phyloP scores from a whole-genome alignment of 306 rosid genomes.

The Acacia acuminata region DNA sequence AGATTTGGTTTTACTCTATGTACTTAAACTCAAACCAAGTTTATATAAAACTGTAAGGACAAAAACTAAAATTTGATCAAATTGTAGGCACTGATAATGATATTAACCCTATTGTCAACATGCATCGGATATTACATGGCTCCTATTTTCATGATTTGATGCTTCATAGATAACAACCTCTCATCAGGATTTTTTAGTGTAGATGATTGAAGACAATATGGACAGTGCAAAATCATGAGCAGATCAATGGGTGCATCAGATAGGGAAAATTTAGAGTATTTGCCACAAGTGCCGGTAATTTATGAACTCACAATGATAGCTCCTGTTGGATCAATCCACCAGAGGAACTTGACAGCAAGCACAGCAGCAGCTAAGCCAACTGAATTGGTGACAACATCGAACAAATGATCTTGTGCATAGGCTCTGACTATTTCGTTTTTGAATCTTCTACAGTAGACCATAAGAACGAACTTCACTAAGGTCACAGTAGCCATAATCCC shows the following conservation, averaged over 20 bases:
- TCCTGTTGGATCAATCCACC: conserved; percentile 89
- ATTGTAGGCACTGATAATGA: too few species aligned
- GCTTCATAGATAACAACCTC: background rate
- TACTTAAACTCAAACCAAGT: too few species aligned
- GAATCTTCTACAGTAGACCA: conserved; percentile 73
- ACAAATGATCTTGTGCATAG: conserved; percentile 78
- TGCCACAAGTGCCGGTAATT: background rate
- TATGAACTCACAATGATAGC: conserved; percentile 72
- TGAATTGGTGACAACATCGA: conserved; percentile 77
- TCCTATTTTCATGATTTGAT: background rate
- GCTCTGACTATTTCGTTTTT: conserved; percentile 72
- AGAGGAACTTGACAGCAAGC: conserved; percentile 53
- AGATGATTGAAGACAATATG: background rate
- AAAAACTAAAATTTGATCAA: too few species aligned
- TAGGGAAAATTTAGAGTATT: background rate
- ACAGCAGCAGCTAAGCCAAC: conserved; percentile 87
- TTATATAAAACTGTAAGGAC: too few species aligned
- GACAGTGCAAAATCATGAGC: background rate
- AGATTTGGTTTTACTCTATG: too few species aligned
- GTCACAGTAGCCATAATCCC: conserved; percentile 75
- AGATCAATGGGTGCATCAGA: background rate
- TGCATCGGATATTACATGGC: background rate
- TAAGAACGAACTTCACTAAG: conserved; percentile 71
- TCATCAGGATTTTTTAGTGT: background rate
- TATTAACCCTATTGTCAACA: background rate